Conservation (phyloP, 2,329 filamentous ascomycete species). For the Daldinia sp. region DNA sequence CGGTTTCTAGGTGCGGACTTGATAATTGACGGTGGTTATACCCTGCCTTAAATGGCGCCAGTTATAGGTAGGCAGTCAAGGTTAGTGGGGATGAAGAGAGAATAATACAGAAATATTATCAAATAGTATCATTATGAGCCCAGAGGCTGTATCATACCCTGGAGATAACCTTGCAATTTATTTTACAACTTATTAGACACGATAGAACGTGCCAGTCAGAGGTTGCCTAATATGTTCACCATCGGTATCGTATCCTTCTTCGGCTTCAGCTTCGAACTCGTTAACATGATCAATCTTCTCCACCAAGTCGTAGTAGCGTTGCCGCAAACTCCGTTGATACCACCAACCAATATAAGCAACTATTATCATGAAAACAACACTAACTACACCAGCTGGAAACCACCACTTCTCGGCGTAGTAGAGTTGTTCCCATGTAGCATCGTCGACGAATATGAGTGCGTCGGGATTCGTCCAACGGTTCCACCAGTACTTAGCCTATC, state of each 20-base stretch:
- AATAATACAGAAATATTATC: not conserved
- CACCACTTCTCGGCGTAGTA: slow-evolving; percentile 28
- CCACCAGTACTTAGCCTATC: slow-evolving; percentile 25
- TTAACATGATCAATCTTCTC: slow-evolving; percentile 20
- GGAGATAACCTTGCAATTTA: too few species aligned
- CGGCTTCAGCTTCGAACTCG: not conserved
- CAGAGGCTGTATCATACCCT: too few species aligned
- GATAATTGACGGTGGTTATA: slow-evolving; percentile 51
- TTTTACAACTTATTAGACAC: too few species aligned
- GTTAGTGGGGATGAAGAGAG: not conserved
- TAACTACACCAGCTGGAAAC: slow-evolving; percentile 24
- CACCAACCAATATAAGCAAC: slow-evolving; percentile 31
- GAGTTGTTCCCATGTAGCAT: slow-evolving; percentile 26
- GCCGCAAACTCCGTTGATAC: slow-evolving; percentile 29
- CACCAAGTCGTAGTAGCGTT: slow-evolving; percentile 23
- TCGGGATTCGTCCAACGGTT: slow-evolving; percentile 23
- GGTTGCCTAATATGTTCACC: not conserved
- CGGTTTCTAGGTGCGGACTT: slow-evolving; percentile 44
- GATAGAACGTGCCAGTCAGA: too few species aligned
- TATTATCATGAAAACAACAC: slow-evolving; percentile 21
- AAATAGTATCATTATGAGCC: too few species aligned
- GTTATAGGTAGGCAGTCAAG: not conserved
- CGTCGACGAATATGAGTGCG: slow-evolving; percentile 24
- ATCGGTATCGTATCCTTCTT: not conserved
- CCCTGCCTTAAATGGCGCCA: slow-evolving; percentile 25